A percentile compares a stretch with the other conserved stretches of the same genome.
Conservation (phyloP, 2,329 filamentous ascomycete genomes). For the Aspergillus sp. region DNA sequence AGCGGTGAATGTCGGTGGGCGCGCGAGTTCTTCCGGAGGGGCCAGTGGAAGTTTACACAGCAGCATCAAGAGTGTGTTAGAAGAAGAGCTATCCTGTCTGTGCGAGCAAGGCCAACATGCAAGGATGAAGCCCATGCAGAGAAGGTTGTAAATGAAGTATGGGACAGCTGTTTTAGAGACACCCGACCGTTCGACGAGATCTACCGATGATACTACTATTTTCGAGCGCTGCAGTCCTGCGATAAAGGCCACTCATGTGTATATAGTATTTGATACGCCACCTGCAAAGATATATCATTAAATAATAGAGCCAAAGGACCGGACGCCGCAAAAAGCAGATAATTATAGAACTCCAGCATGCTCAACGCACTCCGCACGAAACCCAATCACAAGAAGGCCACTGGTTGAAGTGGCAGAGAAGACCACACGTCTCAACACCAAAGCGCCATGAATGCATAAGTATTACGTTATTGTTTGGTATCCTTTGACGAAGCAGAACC, state of each 20-base stretch:
- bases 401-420: not conserved
- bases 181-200: slow-evolving; percentile 97
- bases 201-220: slow-evolving; percentile 61
- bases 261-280: slow-evolving; percentile 18
- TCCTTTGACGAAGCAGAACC: slow-evolving; percentile 40
- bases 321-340: not conserved
- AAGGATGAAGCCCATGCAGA: slow-evolving; percentile 83
- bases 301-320: not conserved
- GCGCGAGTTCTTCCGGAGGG: slow-evolving; percentile 79
- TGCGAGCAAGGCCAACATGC: slow-evolving; percentile 75
- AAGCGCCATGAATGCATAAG: slow-evolving; percentile 23
- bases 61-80: slow-evolving; percentile 94
- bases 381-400: not conserved
- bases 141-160: slow-evolving; percentile 94
- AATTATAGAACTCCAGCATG: not conserved
- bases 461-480: slow-evolving; percentile 30
- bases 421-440: slow-evolving; percentile 15
- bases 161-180: slow-evolving; percentile 94
- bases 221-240: not conserved
- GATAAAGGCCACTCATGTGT: slow-evolving; percentile 7
- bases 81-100: slow-evolving; percentile 74
- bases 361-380: not conserved
- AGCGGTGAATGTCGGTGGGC: slow-evolving; percentile 92
- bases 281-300: not conserved
- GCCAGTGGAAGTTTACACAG: slow-evolving; percentile 85